Evolutionary conservation across 148 eudicot genomes (phyloP).

Genomic region (Silene uniflora): DNA sequence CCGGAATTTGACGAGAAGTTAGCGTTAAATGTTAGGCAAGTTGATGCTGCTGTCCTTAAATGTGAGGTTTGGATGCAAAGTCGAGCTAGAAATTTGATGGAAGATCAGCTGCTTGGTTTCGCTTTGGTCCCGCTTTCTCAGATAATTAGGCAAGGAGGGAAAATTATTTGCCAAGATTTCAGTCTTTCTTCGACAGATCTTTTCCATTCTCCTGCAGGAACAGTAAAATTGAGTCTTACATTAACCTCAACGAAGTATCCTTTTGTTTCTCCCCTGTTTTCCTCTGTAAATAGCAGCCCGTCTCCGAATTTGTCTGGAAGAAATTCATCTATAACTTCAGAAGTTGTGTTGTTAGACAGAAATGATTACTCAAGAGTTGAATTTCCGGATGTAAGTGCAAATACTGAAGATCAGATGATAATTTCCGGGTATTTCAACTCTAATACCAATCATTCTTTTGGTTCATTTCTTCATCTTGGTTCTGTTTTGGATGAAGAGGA

Average conservation of each 20-base stretch:
- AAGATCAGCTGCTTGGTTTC: conserved; percentile 80
- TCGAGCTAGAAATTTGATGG: conserved; percentile 49
- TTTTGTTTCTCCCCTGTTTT: conserved; percentile 21
- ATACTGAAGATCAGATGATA: conserved; percentile 53
- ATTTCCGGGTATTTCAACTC: conserved; percentile 51
- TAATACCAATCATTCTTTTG: conserved; percentile 20
- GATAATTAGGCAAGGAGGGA: conserved; percentile 44
- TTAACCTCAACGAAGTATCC: conserved; percentile 20
- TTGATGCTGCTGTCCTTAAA: conserved; percentile 55
- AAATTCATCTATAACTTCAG: conserved; percentile 46
- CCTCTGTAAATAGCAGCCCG: conserved; percentile 13
- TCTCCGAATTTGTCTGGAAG: conserved; percentile 25
- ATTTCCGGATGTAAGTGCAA: conserved; percentile 63
- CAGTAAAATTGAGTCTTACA: conserved; percentile 53
- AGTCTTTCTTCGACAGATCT: conserved; percentile 75
- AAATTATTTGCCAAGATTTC: conserved; percentile 41
- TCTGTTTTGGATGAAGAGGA: conserved; percentile 25
- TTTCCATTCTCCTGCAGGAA: conserved; percentile 85
- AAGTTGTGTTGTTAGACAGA: conserved; percentile 48
- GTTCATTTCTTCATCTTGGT: conserved; percentile 66
- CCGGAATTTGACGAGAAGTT: conserved; percentile 62
- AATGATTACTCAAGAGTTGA: conserved; percentile 60
- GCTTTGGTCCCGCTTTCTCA: conserved; percentile 61
- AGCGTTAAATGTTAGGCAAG: conserved; percentile 42
- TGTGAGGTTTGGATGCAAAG: conserved; percentile 91